Conservation (phyloP, 106 monocot species). For the Posidonia australis region DNA sequence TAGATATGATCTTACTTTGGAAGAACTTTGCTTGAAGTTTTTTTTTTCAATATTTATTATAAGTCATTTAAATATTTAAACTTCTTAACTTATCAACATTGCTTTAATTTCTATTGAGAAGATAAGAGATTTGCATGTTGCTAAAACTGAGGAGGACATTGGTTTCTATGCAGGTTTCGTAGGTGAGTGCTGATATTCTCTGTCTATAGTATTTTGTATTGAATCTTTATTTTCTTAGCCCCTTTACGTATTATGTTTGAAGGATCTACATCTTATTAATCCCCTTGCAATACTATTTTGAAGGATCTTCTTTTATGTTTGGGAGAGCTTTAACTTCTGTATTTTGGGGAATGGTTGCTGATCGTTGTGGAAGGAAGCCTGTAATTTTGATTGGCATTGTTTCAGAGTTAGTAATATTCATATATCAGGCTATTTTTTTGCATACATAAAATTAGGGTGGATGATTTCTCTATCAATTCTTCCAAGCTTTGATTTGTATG, state of each 20-base stretch:
- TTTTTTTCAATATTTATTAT: too few relatives aligned
- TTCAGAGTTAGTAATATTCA: conserved; percentile 43
- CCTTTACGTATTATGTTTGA: conserved; percentile 2
- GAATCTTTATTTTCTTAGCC: neutral
- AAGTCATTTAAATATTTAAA: too few relatives aligned
- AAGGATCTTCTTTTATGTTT: conserved; percentile 82
- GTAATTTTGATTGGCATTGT: conserved; percentile 54
- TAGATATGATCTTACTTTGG: too few relatives aligned
- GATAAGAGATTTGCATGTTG: conserved; percentile 40
- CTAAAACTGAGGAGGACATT: conserved; percentile 39
- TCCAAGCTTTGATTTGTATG: neutral
- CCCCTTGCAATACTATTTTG: neutral
- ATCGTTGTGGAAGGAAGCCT: conserved; percentile 77
- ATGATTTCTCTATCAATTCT: neutral
- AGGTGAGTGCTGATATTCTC: conserved; percentile 13
- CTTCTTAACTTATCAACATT: neutral
- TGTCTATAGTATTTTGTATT: neutral
- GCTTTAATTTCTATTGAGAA: neutral
- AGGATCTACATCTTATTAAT: conserved; percentile 36
- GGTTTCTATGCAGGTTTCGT: conserved; percentile 52
- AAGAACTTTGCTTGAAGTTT: too few relatives aligned
- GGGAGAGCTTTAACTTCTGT: conserved; percentile 79
- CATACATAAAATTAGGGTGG: neutral
- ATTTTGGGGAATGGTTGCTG: conserved; percentile 71
- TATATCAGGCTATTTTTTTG: neutral